Percentiles rank a stretch among this genome's conserved stretches.
Conservation (phyloP, 768 basidiomycete species). For the Fomitopsis serialis region DNA sequence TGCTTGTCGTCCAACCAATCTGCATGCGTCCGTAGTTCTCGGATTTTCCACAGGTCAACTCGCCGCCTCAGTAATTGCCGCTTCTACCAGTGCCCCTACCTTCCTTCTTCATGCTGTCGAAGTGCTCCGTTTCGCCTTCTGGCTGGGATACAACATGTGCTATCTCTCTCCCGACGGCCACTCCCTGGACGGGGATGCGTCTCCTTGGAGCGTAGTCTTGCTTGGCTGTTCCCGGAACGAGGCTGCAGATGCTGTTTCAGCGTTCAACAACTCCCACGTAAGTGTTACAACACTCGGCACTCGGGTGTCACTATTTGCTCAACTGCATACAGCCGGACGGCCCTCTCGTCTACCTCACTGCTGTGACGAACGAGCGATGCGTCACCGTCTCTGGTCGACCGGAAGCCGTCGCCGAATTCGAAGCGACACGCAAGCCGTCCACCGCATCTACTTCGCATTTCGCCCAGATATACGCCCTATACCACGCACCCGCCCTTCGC, state of each 20-base stretch:
- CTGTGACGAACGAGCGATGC: constrained; percentile 10
- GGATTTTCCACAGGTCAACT: constrained; percentile 16
- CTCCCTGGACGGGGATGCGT: not conserved
- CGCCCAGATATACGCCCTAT: constrained; percentile 10
- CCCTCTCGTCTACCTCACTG: constrained; percentile 10
- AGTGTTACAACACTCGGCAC: not conserved
- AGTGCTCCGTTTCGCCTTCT: constrained; percentile 11
- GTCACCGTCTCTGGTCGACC: constrained; percentile 13
- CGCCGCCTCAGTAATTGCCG: constrained; percentile 12
- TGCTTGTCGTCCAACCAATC: not conserved
- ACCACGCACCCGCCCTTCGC: constrained; percentile 7
- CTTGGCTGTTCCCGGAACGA: constrained; percentile 10
- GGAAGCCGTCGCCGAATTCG: constrained; percentile 5
- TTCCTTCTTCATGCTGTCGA: constrained; percentile 9
- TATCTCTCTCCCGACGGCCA: not conserved
- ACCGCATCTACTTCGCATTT: not conserved
- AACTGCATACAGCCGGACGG: not conserved
- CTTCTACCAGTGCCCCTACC: constrained; percentile 2
- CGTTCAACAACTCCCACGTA: constrained; percentile 7
- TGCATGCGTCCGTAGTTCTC: not conserved
- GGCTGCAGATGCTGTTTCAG: constrained; percentile 4
- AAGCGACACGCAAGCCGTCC: constrained; percentile 3
- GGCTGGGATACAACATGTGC: constrained; percentile 13
- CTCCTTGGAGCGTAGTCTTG: constrained; percentile 12
- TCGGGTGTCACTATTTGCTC: not conserved